phyloP scores from a whole-genome alignment of 176 grass and related monocot species.

The Poa annua region DNA sequence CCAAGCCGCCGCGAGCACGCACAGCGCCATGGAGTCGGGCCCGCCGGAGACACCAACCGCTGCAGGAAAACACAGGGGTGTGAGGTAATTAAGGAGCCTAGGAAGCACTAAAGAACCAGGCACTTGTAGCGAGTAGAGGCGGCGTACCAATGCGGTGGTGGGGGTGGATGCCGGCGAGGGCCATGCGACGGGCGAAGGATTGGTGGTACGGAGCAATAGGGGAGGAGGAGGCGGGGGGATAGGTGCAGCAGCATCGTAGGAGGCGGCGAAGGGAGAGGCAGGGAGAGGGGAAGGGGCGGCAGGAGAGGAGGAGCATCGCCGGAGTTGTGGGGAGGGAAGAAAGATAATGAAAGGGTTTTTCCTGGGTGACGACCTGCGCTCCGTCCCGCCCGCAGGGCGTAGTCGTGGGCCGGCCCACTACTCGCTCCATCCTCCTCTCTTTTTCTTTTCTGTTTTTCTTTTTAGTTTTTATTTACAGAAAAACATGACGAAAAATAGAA shows the following conservation, averaged over 20 bases:
- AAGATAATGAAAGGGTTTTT: slow-evolving; percentile 15
- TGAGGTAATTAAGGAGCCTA: neutral
- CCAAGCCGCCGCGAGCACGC: slow-evolving; percentile 73
- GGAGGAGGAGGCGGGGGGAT: neutral
- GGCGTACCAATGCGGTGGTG: slow-evolving; percentile 75
- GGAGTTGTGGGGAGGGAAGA: neutral
- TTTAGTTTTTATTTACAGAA: too few species aligned
- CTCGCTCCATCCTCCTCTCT: too few species aligned
- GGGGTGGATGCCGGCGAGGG: slow-evolving; percentile 78
- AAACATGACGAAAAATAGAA: too few species aligned
- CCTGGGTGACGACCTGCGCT: too few species aligned
- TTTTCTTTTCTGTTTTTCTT: too few species aligned
- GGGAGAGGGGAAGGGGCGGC: slow-evolving; percentile 42
- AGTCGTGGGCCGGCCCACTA: too few species aligned
- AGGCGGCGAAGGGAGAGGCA: slow-evolving; percentile 53
- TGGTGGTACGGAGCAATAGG: slow-evolving; percentile 53
- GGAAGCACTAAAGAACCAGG: neutral
- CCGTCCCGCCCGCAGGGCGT: too few species aligned
- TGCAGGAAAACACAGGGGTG: slow-evolving; percentile 12
- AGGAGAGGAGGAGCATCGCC: slow-evolving; percentile 42
- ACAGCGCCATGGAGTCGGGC: slow-evolving; percentile 92
- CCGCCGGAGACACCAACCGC: slow-evolving; percentile 89
- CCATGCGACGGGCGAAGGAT: slow-evolving; percentile 73
- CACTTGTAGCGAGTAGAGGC: neutral
- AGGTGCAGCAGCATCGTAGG: slow-evolving; percentile 45